Evolutionary conservation across 1,284 basidiomycete species (phyloP).

Genomic region (Rhodotorula sp.): DNA sequence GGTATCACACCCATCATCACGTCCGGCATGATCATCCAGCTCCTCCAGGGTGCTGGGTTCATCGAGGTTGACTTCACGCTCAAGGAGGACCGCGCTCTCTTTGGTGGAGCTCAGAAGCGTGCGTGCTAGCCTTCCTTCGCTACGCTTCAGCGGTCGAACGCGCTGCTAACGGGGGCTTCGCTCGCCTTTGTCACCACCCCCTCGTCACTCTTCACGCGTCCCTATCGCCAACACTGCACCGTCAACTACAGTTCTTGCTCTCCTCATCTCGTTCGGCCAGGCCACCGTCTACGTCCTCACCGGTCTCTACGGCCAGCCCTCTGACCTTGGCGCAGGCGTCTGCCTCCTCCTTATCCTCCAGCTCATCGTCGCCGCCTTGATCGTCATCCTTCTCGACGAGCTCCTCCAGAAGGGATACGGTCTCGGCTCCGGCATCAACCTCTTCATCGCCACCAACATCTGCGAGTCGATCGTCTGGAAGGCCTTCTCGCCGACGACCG

Average conservation of each 20-base stretch:
- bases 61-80: slow-evolving; percentile 96
- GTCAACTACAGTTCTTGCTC: slow-evolving; percentile 73
- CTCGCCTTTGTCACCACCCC: neutral
- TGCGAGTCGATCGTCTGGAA: slow-evolving; percentile 99
- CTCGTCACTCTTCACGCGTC: neutral
- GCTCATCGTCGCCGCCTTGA: slow-evolving; percentile 86
- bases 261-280: slow-evolving; percentile 94
- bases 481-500: slow-evolving; percentile 94
- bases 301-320: slow-evolving; percentile 91
- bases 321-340: slow-evolving; percentile 92
- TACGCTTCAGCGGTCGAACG: too few relatives aligned
- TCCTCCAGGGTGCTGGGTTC: slow-evolving; percentile 93
- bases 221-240: too few relatives aligned
- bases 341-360: slow-evolving; percentile 93
- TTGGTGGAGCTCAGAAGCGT: slow-evolving; percentile 97
- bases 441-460: slow-evolving; percentile 99
- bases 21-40: slow-evolving; percentile 99
- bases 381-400: slow-evolving; percentile 97
- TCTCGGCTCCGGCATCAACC: slow-evolving; percentile 95
- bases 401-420: slow-evolving; percentile 98
- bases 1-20: slow-evolving; percentile 98
- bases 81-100: slow-evolving; percentile 95
- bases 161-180: too few relatives aligned
- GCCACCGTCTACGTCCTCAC: slow-evolving; percentile 97
- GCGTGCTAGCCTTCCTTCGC: slow-evolving; percentile 49